These are phyloP conservation scores for Favolaschia claudopus DNA, from an alignment of 768 basidiomycete genomes.

Conservation along the genomic window DNA sequence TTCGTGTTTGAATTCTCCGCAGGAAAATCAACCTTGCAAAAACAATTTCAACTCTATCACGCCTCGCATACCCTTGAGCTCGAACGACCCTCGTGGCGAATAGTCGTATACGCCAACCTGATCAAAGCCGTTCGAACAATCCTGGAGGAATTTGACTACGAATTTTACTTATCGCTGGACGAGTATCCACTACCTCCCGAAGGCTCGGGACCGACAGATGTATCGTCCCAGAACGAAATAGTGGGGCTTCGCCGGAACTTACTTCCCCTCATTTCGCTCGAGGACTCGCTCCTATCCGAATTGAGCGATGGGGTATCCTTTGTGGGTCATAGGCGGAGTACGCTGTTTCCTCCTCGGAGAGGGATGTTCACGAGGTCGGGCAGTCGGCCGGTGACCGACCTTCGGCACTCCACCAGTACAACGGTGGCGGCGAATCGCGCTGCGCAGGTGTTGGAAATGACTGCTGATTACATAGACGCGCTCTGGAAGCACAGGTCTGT, in stretches of 20 bases:
- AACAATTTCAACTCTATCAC: constrained; percentile 86
- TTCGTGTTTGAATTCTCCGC: background rate
- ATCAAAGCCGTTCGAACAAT: constrained; percentile 81
- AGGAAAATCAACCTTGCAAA: constrained; percentile 86
- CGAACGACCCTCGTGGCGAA: constrained; percentile 78
- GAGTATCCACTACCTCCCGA: constrained; percentile 29
- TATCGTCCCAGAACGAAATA: constrained; percentile 48
- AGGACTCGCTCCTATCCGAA: constrained; percentile 72
- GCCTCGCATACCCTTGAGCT: constrained; percentile 73
- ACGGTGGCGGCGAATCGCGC: constrained; percentile 59
- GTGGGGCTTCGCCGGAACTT: constrained; percentile 61
- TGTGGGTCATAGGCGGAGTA: constrained; percentile 64
- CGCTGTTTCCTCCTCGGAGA: constrained; percentile 79
- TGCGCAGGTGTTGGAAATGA: constrained; percentile 59
- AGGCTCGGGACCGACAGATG: constrained; percentile 29
- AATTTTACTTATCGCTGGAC: constrained; percentile 38
- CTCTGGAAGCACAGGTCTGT: constrained; percentile 80
- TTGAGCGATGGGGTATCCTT: constrained; percentile 71
- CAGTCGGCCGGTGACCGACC: constrained; percentile 48
- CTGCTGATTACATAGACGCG: constrained; percentile 59
- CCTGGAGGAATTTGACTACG: constrained; percentile 73
- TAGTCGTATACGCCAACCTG: constrained; percentile 85
- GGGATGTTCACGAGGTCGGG: constrained; percentile 54
- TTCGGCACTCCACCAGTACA: constrained; percentile 41
- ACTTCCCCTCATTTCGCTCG: constrained; percentile 69